Base-by-base conservation (phyloP, 768 basidiomycete genomes). In the Crucibulum laeve region DNA sequence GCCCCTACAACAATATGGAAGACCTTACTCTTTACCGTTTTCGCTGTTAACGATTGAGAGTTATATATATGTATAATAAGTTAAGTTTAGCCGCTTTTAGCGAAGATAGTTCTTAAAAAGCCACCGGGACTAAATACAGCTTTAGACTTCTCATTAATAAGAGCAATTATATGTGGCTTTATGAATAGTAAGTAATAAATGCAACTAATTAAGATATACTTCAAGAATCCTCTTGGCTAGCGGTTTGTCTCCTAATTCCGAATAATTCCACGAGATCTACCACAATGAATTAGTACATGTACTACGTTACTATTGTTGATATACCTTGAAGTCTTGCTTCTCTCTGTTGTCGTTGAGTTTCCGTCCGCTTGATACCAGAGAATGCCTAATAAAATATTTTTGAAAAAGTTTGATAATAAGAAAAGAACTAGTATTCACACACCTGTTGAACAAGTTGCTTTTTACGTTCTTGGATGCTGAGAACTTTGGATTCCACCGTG, bases 401-500 rank as follows among this genome's bases (percentile, higher is more conserved):
- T 45, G 24, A 38, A 37, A 30, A 23, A 26, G 19, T 10, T 18
- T 33, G 32, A 41, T 26, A 35, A 40, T 4, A 8, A 11, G 3
- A n/a, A 19, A 36, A 32, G 22, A 8, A 17, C 33, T 21, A 15
- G 35, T 15, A 36, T 5, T 30, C 3, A 47, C 54, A 14, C 50
- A 86, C 89, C 65, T 91, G 79, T 54, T 86, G 73, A 44, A 94
- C 81, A 32, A 94, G 60, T 24, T 65, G 67, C 64, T 91, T 91
- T 68, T 93, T 93, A 55, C 76, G 76, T 46, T 88, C 86, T 59
- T 94, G 91, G 47, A 93, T 94, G 19, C 88, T 89, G 34, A 94
- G 71, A 33, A 82, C 91, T 62, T 88, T 91, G 10, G 87, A 76
- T 61, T 94, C 91, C 1, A 93, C 83, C 0, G 91, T 94, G 53